These are phyloP conservation scores for Aaosphaeria arxii DNA, from an alignment of 2,329 filamentous ascomycete species.

Conservation along the genomic window DNA sequence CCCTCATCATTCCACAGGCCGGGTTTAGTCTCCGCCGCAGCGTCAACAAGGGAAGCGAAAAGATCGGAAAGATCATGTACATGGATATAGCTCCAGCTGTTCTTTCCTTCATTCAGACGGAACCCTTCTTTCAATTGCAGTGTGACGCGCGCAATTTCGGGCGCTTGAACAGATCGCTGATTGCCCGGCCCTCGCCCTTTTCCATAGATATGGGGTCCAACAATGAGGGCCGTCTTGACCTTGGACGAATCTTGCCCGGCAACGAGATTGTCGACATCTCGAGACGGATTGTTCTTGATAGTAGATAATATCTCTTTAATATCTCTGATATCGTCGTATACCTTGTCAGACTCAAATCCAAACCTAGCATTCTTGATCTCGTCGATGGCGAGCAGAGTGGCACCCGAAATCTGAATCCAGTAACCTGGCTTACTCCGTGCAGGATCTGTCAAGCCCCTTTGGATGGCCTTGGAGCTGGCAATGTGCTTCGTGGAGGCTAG, in stretches of 20 bases:
- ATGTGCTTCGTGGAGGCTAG: conserved; percentile 3
- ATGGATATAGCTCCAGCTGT: conserved; percentile 52
- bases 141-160: conserved; percentile 47
- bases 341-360: neutral
- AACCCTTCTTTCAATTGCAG: conserved; percentile 49
- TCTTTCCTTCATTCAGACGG: conserved; percentile 53
- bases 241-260: conserved; percentile 6
- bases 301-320: neutral
- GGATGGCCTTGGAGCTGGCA: conserved; percentile 2
- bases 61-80: conserved; percentile 58
- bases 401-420: neutral
- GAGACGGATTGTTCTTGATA: conserved; percentile 2
- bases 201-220: conserved; percentile 61
- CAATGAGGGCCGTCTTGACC: conserved; percentile 46
- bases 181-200: conserved; percentile 53
- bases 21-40: conserved; percentile 34
- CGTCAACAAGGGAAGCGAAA: conserved; percentile 51
- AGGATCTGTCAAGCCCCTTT: conserved; percentile 1
- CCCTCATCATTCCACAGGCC: conserved; percentile 53
- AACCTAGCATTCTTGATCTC: neutral
- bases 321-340: neutral
- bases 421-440: neutral
- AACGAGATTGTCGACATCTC: conserved; percentile 14
- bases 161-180: conserved; percentile 54
- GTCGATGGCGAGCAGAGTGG: neutral